Percentiles rank a stretch among this genome's conserved stretches.
phyloP scores from a whole-genome alignment of 495 filamentous ascomycete species.

The Bryoglossum gracile region DNA sequence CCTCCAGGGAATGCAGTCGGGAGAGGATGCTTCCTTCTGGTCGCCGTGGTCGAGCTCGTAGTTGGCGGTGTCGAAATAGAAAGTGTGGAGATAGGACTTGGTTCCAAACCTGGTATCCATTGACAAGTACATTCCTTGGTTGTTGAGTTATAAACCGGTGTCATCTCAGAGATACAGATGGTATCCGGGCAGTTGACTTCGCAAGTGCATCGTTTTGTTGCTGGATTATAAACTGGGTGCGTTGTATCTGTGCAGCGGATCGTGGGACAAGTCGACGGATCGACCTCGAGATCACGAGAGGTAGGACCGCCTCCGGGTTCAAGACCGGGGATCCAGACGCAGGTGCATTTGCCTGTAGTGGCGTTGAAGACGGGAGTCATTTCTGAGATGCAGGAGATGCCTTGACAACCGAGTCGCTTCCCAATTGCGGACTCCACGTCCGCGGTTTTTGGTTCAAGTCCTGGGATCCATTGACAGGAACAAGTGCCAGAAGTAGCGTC shows the following conservation, averaged over 20 bases:
- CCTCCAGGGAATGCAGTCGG: no score
- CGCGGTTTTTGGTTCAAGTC: not conserved
- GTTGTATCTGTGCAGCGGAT: conserved; percentile 4
- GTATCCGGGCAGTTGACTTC: conserved; percentile 6
- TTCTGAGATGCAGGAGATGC: no score
- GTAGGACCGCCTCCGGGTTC: not conserved
- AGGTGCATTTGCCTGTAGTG: no score
- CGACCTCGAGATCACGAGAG: not conserved
- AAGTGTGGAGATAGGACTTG: no score
- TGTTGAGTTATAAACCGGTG: not conserved
- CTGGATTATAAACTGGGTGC: conserved; percentile 1
- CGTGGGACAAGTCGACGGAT: conserved; percentile 9
- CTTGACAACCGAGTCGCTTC: no score
- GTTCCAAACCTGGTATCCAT: no score
- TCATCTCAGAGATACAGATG: conserved; percentile 2
- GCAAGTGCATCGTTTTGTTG: conserved; percentile 4
- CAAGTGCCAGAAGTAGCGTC: not conserved
- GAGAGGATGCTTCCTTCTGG: no score
- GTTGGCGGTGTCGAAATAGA: no score
- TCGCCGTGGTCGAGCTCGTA: no score
- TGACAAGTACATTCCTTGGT: not conserved
- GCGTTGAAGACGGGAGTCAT: no score
- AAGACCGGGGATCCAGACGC: no score
- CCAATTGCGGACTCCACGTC: no score
- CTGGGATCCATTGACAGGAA: not conserved